phyloP scores from a whole-genome alignment of 2,329 filamentous ascomycete species.

The Aspergillus bombycis region DNA sequence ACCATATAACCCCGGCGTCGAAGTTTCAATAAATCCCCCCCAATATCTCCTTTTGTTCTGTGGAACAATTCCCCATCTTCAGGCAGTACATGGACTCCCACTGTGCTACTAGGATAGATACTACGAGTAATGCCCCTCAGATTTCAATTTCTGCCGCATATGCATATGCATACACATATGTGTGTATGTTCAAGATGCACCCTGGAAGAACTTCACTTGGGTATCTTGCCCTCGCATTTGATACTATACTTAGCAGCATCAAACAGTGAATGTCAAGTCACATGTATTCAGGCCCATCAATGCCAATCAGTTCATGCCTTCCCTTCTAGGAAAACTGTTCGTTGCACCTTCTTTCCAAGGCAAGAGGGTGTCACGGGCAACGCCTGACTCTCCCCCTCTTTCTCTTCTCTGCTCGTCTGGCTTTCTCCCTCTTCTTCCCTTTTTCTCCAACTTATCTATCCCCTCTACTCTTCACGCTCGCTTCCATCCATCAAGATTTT shows the following conservation, averaged over 20 bases:
- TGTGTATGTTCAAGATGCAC: background rate
- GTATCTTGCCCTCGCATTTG: background rate
- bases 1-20: too few species aligned
- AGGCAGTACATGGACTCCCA: background rate
- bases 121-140: background rate
- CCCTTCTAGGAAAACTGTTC: background rate
- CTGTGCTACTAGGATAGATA: background rate
- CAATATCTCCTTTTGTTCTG: background rate
- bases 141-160: background rate
- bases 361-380: background rate
- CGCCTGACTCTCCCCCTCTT: conserved; percentile 8
- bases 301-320: background rate
- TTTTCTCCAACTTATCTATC: conserved; percentile 6
- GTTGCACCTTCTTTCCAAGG: background rate
- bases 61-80: background rate
- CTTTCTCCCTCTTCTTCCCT: background rate
- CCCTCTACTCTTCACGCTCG: background rate
- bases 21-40: too few species aligned
- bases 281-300: background rate
- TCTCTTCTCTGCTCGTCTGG: background rate
- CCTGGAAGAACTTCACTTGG: background rate
- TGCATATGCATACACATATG: background rate
- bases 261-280: background rate
- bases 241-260: background rate
- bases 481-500: background rate